Evolutionary conservation across 768 basidiomycete species (phyloP), one percentile per base, ranked within the genome.

Genomic region (Steccherinum ochraceum): DNA sequence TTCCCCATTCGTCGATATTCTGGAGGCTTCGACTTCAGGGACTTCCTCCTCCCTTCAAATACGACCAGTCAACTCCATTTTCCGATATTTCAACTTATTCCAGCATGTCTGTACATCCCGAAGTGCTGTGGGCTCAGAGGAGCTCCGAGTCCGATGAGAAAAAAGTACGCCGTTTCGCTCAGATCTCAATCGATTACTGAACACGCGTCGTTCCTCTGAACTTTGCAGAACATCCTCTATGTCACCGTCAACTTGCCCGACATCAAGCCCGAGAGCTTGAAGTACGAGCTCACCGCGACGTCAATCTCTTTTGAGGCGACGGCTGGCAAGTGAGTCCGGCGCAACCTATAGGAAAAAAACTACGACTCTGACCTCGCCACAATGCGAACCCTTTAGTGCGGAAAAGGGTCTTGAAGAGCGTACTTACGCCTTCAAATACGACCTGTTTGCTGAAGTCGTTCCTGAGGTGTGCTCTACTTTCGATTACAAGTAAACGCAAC

Each of bases 41-140:
- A 46, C 46, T n/a, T n/a, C n/a, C n/a, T n/a, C n/a, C n/a, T n/a
- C n/a, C n/a, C 30, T 16, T 48, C 45, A 27, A 18, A 44, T 48
- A 25, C 11, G 50, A 26, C 46, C 48, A 41, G 46, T 54, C 60
- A 40, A 43, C 54, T 21, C 24, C 45, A 10, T 42, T 26, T 18
- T 45, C 43, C 54, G 48, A 54, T 49, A 52, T 40, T 44, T 45
- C 40, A 58, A 55, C 50, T 56, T 30, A 55, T 40, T 40, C 39
- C 51, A 57, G 49, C 44, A 77, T 77, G 76, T 21, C 72, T 24
- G 60, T 53, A 16, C 90, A 92, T 68, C 94, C 94, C 30, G 93
- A 96, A 70, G 75, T 95, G 27, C 77, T 93, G 2, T 98, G 94
- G 93, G 94, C 95, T 43, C 94, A 98, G 70, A 83, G 95, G 59